Evolutionary conservation across 805 yeast genomes (phyloP).

Genomic region (Wickerhamiella kurtzmanii): DNA sequence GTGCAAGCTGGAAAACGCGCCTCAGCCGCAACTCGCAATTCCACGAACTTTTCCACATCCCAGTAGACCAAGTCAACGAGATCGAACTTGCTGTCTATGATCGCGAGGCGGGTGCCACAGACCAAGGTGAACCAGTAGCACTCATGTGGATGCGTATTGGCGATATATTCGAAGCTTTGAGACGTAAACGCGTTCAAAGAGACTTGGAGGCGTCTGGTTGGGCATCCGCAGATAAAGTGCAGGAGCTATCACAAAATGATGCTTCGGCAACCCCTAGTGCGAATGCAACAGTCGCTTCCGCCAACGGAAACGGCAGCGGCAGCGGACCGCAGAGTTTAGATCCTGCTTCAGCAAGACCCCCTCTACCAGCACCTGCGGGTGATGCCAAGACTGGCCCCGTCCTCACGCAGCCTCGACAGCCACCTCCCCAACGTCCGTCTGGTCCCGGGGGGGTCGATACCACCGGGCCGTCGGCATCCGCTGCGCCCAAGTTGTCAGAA

Average conservation of each 20-base stretch:
- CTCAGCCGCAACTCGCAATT: conserved; percentile 58
- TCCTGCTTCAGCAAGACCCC: neutral
- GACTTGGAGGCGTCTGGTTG: conserved; percentile 44
- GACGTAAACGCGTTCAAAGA: conserved; percentile 69
- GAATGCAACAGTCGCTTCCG: conserved; percentile 9
- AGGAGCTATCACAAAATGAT: conserved; percentile 19
- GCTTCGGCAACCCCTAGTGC: conserved; percentile 8
- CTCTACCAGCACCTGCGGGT: neutral
- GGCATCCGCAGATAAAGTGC: conserved; percentile 58
- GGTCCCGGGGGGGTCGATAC: neutral
- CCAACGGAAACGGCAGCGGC: conserved; percentile 2
- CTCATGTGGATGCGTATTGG: conserved; percentile 80
- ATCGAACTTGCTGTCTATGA: conserved; percentile 81
- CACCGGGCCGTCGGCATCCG: neutral
- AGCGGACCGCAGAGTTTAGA: neutral
- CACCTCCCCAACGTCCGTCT: neutral
- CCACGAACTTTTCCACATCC: conserved; percentile 64
- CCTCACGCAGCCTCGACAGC: neutral
- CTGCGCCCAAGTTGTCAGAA: too few species aligned
- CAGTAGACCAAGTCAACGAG: conserved; percentile 85
- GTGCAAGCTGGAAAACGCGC: conserved; percentile 49
- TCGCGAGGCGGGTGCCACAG: conserved; percentile 43
- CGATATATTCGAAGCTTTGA: conserved; percentile 87
- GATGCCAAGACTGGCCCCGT: neutral
- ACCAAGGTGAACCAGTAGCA: conserved; percentile 56